Conservation (phyloP, 306 rosid genomes). For the Lablab purpureus region DNA sequence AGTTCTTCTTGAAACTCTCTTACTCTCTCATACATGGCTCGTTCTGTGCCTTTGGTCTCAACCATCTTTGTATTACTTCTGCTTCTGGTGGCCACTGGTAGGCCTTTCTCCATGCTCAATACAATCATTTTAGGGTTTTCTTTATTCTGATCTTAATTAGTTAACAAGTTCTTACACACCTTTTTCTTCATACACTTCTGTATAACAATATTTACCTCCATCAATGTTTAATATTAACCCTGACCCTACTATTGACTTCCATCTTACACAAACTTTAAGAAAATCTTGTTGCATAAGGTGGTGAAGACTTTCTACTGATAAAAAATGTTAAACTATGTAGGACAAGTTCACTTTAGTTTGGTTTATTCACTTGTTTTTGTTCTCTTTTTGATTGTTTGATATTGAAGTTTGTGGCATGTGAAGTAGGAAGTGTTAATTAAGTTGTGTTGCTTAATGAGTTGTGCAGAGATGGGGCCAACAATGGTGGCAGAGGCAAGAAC, state of each 20-base stretch:
- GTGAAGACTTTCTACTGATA: background rate
- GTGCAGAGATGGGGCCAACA: slow-evolving; percentile 59
- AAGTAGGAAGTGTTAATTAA: too few species aligned
- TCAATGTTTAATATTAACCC: background rate
- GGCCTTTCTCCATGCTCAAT: background rate
- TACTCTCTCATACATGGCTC: slow-evolving; percentile 46
- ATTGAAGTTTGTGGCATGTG: too few species aligned
- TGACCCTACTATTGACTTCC: too few species aligned
- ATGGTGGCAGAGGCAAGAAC: slow-evolving; percentile 65
- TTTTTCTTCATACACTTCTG: background rate
- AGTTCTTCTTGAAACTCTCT: background rate
- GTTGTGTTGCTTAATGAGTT: background rate
- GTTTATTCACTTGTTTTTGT: background rate
- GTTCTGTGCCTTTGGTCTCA: slow-evolving; percentile 52
- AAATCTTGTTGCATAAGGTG: background rate
- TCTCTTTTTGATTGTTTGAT: too few species aligned
- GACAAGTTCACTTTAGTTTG: too few species aligned
- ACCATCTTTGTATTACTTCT: slow-evolving; percentile 53
- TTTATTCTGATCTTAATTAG: background rate
- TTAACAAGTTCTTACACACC: background rate
- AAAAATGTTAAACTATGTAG: background rate
- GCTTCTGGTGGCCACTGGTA: slow-evolving; percentile 65
- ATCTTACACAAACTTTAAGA: background rate
- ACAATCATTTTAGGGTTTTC: background rate
- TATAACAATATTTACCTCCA: background rate